Evolutionary conservation across 2,329 filamentous ascomycete species (phyloP).

Genomic region (Aureobasidium melanogenum): DNA sequence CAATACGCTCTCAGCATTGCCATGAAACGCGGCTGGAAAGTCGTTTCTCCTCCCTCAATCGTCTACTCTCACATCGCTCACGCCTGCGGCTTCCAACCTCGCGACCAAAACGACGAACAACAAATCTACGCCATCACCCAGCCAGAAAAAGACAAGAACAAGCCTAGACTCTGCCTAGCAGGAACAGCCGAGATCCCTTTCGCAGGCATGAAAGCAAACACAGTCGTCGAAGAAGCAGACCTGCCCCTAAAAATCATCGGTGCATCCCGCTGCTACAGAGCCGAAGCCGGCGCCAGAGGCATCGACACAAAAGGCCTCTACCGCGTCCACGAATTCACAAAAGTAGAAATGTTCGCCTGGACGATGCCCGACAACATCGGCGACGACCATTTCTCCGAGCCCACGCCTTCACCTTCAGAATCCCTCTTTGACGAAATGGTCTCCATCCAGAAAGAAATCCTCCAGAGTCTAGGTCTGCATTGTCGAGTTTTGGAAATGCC

Average conservation of each 20-base stretch:
- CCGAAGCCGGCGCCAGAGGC: conserved; percentile 84
- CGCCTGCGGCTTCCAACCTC: conserved; percentile 89
- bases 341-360: conserved; percentile 97
- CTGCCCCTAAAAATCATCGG: conserved; percentile 75
- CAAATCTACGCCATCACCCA: conserved; percentile 75
- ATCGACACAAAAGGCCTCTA: conserved; percentile 91
- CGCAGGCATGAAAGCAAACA: conserved; percentile 77
- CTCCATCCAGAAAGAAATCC: conserved; percentile 75
- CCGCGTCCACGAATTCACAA: conserved; percentile 96
- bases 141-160: conserved; percentile 50
- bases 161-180: conserved; percentile 65
- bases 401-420: conserved; percentile 33
- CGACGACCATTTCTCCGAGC: conserved; percentile 21
- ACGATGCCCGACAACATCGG: conserved; percentile 47
- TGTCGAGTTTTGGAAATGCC: conserved; percentile 94
- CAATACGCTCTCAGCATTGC: conserved; percentile 74
- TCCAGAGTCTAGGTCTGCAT: conserved; percentile 66
- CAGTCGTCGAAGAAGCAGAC: conserved; percentile 53
- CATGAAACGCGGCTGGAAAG: conserved; percentile 64
- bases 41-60: conserved; percentile 76
- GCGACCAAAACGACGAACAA: conserved; percentile 82
- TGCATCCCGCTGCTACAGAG: conserved; percentile 86
- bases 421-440: conserved; percentile 77
- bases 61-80: conserved; percentile 86
- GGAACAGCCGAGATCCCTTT: conserved; percentile 93